phyloP scores from a whole-genome alignment of 1,139 yeast species.

The Petasospora rhodanensis region DNA sequence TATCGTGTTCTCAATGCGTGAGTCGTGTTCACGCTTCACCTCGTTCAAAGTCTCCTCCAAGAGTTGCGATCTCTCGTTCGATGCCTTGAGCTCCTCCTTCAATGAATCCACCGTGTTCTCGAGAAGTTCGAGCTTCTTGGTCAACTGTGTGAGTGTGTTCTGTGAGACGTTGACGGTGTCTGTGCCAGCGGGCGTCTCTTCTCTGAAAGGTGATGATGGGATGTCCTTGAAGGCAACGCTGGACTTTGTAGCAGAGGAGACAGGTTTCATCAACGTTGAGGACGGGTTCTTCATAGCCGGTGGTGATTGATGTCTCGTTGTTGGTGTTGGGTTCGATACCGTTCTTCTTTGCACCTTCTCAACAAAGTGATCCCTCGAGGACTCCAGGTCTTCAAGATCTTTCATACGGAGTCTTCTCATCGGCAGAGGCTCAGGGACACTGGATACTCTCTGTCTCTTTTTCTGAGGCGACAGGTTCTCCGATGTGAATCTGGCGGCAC shows the following conservation, averaged over 20 bases:
- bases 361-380: constrained; percentile 8
- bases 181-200: neutral
- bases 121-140: constrained; percentile 14
- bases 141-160: constrained; percentile 12
- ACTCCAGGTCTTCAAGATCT: constrained; percentile 11
- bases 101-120: constrained; percentile 20
- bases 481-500: constrained; percentile 16
- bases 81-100: constrained; percentile 15
- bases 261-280: too few relatives aligned
- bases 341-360: constrained; percentile 11
- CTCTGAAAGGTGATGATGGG: constrained; percentile 14
- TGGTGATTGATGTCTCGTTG: too few relatives aligned
- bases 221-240: constrained; percentile 11
- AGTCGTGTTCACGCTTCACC: constrained; percentile 8
- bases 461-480: constrained; percentile 10
- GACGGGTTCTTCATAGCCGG: too few relatives aligned
- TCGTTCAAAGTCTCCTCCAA: constrained; percentile 15
- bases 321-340: too few relatives aligned
- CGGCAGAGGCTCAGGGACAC: neutral
- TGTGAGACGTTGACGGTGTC: constrained; percentile 8
- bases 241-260: too few relatives aligned
- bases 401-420: constrained; percentile 8
- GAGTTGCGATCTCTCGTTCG: constrained; percentile 18
- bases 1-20: constrained; percentile 4
- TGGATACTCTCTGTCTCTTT: constrained; percentile 6